Evolutionary conservation across 2,329 filamentous ascomycete species (phyloP).

Genomic region (Exophiala sp.): DNA sequence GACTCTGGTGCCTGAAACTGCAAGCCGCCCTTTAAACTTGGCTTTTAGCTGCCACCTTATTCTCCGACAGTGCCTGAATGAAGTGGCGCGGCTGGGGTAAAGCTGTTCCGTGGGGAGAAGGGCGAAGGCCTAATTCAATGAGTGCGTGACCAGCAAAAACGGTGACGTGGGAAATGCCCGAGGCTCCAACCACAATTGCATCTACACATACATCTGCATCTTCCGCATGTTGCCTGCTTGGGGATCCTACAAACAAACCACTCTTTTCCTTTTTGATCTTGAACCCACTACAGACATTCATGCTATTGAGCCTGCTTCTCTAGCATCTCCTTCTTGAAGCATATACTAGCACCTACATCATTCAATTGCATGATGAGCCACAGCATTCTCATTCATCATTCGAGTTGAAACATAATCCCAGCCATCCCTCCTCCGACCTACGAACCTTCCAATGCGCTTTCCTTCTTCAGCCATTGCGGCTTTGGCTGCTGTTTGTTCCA

Average conservation of each 20-base stretch:
- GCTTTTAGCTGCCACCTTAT: no score
- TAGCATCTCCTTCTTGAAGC: background rate
- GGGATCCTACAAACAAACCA: conserved; percentile 6
- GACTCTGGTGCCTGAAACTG: no score
- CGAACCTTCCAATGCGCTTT: conserved; percentile 12
- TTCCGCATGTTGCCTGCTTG: conserved; percentile 9
- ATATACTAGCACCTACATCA: background rate
- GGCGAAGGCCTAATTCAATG: background rate
- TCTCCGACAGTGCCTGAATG: no score
- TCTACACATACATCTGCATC: background rate
- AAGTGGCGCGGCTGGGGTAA: no score
- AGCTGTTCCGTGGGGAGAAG: no score
- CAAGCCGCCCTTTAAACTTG: no score
- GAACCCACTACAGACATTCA: background rate
- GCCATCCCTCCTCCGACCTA: background rate
- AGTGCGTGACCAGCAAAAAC: background rate
- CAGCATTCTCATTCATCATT: background rate
- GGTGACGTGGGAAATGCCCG: conserved; percentile 1
- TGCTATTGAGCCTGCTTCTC: background rate
- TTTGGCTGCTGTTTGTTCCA: conserved; percentile 11
- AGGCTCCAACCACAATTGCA: background rate
- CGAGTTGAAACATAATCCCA: background rate
- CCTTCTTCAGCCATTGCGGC: conserved; percentile 6
- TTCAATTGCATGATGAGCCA: background rate
- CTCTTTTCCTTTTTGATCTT: background rate